Evolutionary conservation across 192 early-diverging fungal species (phyloP).

Genomic region (Entomortierella chlamydospora): DNA sequence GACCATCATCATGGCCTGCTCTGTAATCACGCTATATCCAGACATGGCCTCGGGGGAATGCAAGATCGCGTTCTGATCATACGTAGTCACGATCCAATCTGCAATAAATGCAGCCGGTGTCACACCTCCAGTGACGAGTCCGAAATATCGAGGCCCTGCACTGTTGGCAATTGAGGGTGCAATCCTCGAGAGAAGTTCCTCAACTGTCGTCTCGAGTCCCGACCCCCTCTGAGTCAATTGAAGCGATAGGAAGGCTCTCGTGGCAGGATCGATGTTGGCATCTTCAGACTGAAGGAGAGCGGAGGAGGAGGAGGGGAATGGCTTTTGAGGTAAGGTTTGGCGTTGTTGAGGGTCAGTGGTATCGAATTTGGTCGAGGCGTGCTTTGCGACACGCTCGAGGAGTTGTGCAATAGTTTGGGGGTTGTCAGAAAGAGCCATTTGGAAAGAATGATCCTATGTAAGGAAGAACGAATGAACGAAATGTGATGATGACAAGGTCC

Average conservation of each 20-base stretch:
- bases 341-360: slow-evolving; percentile 2
- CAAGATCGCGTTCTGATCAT: slow-evolving; percentile 55
- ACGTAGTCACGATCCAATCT: slow-evolving; percentile 53
- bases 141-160: slow-evolving; percentile 64
- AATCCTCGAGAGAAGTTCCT: slow-evolving; percentile 16
- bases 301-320: slow-evolving; percentile 26
- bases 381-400: slow-evolving; percentile 14
- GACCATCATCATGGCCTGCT: slow-evolving; percentile 56
- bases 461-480: slow-evolving; percentile 1
- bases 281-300: not conserved
- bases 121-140: slow-evolving; percentile 68
- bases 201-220: slow-evolving; percentile 13
- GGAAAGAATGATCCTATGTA: slow-evolving; percentile 1
- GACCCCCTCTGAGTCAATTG: slow-evolving; percentile 2
- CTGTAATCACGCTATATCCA: slow-evolving; percentile 59
- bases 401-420: not conserved
- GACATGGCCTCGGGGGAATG: slow-evolving; percentile 47
- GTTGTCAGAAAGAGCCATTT: slow-evolving; percentile 24
- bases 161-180: slow-evolving; percentile 30
- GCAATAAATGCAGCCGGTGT: slow-evolving; percentile 60
- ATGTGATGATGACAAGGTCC: not conserved
- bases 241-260: slow-evolving; percentile 7
- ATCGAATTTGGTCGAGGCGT: slow-evolving; percentile 5
- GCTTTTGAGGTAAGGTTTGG: slow-evolving; percentile 10
- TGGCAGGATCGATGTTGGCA: not conserved